Evolutionary conservation across 192 early-diverging fungal species (phyloP).

Genomic region (Coemansia sp.): DNA sequence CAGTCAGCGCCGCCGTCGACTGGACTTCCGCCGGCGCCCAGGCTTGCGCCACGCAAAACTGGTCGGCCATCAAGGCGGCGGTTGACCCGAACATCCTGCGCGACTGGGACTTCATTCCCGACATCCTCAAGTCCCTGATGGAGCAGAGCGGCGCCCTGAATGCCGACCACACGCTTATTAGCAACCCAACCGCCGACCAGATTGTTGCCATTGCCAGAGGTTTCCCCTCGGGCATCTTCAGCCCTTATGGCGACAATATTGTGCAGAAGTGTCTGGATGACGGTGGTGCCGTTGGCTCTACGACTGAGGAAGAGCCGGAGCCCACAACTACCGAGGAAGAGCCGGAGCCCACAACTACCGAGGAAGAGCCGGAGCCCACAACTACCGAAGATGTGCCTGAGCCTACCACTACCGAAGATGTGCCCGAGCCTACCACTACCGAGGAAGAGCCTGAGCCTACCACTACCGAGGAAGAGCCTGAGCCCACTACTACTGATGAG

Average conservation of each 20-base stretch:
- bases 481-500: slow-evolving; percentile 9
- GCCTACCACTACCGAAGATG: neutral
- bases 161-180: slow-evolving; percentile 20
- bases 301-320: neutral
- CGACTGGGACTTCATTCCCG: slow-evolving; percentile 26
- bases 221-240: slow-evolving; percentile 30
- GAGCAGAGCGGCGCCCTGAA: slow-evolving; percentile 13
- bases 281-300: slow-evolving; percentile 1
- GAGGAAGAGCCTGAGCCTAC: slow-evolving; percentile 8
- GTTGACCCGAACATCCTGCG: slow-evolving; percentile 21
- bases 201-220: slow-evolving; percentile 12
- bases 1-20: slow-evolving; percentile 18
- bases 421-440: slow-evolving; percentile 1
- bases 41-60: slow-evolving; percentile 26
- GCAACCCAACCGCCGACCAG: slow-evolving; percentile 19
- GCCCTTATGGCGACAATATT: slow-evolving; percentile 32
- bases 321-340: neutral
- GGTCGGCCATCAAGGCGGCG: slow-evolving; percentile 24
- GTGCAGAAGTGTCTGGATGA: slow-evolving; percentile 27
- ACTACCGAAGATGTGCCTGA: neutral
- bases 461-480: neutral
- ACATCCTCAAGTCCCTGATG: slow-evolving; percentile 14
- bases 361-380: neutral
- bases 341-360: slow-evolving; percentile 1
- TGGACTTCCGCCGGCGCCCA: slow-evolving; percentile 22